A percentile compares a stretch with the other conserved stretches of the same genome.
Conservation (phyloP, 2,329 filamentous ascomycete genomes). For the Pseudogymnoascus sp. region DNA sequence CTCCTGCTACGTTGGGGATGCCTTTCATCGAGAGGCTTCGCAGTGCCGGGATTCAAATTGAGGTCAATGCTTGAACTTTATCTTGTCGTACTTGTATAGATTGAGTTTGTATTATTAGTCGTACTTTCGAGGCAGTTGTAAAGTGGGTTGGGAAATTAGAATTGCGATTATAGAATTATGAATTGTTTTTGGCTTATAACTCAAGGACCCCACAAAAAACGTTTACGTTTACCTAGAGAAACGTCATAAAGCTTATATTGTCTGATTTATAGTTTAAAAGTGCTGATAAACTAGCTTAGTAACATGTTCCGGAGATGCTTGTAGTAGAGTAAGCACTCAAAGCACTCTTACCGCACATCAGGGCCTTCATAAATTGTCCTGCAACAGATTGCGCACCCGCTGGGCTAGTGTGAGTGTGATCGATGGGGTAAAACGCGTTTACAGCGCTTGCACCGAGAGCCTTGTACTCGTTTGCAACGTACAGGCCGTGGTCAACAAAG, state of each 20-base stretch:
- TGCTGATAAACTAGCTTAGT: slow-evolving; percentile 13
- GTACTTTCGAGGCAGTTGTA: not conserved
- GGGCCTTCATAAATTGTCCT: slow-evolving; percentile 50
- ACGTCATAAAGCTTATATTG: slow-evolving; percentile 1
- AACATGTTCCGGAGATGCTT: slow-evolving; percentile 23
- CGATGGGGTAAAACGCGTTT: slow-evolving; percentile 45
- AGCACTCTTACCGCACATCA: slow-evolving; percentile 22
- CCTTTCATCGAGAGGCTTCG: not conserved
- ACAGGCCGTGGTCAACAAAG: slow-evolving; percentile 53
- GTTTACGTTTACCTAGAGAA: not conserved
- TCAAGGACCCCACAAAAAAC: not conserved
- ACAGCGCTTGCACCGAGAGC: slow-evolving; percentile 40
- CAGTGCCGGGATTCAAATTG: not conserved
- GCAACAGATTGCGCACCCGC: slow-evolving; percentile 47
- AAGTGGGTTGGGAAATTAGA: not conserved
- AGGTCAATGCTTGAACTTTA: not conserved
- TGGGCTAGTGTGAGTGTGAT: slow-evolving; percentile 55
- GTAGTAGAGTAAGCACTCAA: slow-evolving; percentile 22
- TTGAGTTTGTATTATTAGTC: not conserved
- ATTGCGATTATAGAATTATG: not conserved
- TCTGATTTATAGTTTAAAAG: not conserved
- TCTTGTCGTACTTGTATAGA: not conserved
- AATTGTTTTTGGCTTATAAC: not conserved
- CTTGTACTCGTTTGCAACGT: slow-evolving; percentile 44
- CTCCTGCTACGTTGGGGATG: slow-evolving; percentile 39